These are phyloP conservation scores for Fusarium mangiferae DNA, from an alignment of 2,329 filamentous ascomycete species.

Conservation along the genomic window DNA sequence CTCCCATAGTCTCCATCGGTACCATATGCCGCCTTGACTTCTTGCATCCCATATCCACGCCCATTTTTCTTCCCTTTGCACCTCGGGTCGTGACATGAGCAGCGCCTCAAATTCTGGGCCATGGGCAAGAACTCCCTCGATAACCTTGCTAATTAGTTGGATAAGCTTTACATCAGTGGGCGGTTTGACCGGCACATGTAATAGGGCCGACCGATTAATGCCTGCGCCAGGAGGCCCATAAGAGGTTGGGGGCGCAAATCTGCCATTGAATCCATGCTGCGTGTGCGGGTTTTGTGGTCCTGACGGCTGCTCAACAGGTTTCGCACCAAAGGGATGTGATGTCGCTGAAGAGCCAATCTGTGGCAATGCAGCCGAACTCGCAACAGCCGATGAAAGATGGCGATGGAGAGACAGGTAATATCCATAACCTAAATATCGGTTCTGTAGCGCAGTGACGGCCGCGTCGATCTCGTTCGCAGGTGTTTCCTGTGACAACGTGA, in stretches of 20 bases:
- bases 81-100: constrained; percentile 85
- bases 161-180: constrained; percentile 83
- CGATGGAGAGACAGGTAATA: constrained; percentile 83
- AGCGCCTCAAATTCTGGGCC: constrained; percentile 91
- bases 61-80: constrained; percentile 90
- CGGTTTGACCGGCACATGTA: constrained; percentile 77
- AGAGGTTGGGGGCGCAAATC: constrained; percentile 81
- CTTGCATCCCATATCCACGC: constrained; percentile 92
- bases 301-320: constrained; percentile 62
- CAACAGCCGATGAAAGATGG: constrained; percentile 81
- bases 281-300: constrained; percentile 51
- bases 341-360: constrained; percentile 52
- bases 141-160: constrained; percentile 85
- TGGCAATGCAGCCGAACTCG: constrained; percentile 54
- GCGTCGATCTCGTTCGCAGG: constrained; percentile 85
- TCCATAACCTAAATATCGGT: constrained; percentile 85
- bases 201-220: constrained; percentile 58
- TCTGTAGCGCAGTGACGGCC: constrained; percentile 80
- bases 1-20: constrained; percentile 92
- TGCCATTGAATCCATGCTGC: constrained; percentile 61
- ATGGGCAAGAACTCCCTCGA: constrained; percentile 81
- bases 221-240: constrained; percentile 62
- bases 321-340: constrained; percentile 82
- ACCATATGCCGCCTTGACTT: constrained; percentile 85
- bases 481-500: constrained; percentile 83